These are phyloP conservation scores for Aegle marmelos DNA, from an alignment of 345 rosid genomes.

Conservation along the genomic window DNA sequence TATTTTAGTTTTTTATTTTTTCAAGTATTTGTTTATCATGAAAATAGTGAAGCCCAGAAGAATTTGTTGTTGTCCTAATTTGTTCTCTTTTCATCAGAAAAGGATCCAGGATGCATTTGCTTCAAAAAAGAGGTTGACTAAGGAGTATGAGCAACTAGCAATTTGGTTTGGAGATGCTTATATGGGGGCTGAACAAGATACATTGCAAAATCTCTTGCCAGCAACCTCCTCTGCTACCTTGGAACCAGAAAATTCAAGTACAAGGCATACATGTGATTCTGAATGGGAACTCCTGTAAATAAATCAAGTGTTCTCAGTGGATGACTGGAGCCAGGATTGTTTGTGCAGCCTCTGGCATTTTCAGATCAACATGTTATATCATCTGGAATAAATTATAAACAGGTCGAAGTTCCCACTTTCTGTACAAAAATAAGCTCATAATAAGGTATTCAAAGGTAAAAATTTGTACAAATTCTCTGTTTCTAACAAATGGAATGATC, in stretches of 20 bases:
- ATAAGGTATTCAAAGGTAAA: conserved; percentile 4
- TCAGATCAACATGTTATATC: neutral
- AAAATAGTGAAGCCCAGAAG: neutral
- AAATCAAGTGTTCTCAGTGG: neutral
- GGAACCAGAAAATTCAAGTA: conserved; percentile 16
- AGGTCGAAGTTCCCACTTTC: neutral
- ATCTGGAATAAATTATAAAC: neutral
- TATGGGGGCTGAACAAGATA: conserved; percentile 30
- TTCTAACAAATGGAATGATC: neutral
- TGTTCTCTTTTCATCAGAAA: conserved; percentile 40
- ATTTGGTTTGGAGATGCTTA: conserved; percentile 71
- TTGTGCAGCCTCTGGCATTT: conserved; percentile 7
- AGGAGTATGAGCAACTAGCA: conserved; percentile 78
- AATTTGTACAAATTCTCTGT: neutral
- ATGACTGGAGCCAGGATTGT: neutral
- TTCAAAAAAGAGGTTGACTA: conserved; percentile 47
- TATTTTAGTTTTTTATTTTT: neutral
- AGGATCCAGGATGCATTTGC: conserved; percentile 62
- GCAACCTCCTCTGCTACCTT: conserved; percentile 10
- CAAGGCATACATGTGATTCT: conserved; percentile 27
- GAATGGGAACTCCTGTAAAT: conserved; percentile 75
- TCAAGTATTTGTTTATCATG: neutral
- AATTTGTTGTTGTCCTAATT: neutral
- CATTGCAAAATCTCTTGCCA: conserved; percentile 15
- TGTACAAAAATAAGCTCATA: neutral